phyloP scores from a whole-genome alignment of 495 filamentous ascomycete genomes.

The Penicillium crystallinum region DNA sequence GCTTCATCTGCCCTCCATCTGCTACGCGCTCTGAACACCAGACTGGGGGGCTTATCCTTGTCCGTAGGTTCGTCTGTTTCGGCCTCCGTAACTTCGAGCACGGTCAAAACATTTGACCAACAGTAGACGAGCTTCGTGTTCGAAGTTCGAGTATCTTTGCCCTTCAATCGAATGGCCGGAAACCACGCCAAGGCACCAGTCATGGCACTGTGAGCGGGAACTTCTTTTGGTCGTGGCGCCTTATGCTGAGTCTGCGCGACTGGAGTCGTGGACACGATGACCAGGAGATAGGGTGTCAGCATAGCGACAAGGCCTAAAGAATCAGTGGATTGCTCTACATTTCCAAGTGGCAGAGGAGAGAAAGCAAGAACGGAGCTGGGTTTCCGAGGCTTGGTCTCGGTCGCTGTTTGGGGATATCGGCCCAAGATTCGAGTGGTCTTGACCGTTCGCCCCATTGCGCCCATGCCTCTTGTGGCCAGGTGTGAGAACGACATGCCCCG shows the following conservation, averaged over 20 bases:
- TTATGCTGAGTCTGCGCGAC: constrained; percentile 96
- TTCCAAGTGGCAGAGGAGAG: constrained; percentile 83
- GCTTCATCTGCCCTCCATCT: constrained; percentile 92
- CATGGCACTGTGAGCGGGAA: constrained; percentile 82
- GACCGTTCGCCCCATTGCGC: constrained; percentile 76
- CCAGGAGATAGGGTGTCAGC: constrained; percentile 90
- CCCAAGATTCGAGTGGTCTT: constrained; percentile 88
- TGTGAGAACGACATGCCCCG: constrained; percentile 97
- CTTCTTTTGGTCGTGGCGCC: constrained; percentile 79
- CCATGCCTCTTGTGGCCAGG: constrained; percentile 84
- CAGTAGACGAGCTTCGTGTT: constrained; percentile 86
- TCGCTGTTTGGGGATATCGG: constrained; percentile 68
- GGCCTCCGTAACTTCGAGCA: constrained; percentile 77
- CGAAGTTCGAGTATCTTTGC: constrained; percentile 49
- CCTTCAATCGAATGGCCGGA: constrained; percentile 87
- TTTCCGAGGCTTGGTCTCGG: constrained; percentile 64
- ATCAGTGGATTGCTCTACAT: constrained; percentile 83
- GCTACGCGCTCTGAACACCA: constrained; percentile 77
- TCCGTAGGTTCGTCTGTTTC: constrained; percentile 57
- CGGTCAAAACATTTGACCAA: constrained; percentile 94
- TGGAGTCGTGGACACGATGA: constrained; percentile 94
- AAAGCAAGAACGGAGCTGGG: constrained; percentile 95
- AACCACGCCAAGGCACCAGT: constrained; percentile 97
- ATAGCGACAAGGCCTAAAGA: constrained; percentile 88
- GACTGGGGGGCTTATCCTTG: constrained; percentile 61